Conservation (phyloP, 805 yeast genomes). For the Isabelozyma heimii region DNA sequence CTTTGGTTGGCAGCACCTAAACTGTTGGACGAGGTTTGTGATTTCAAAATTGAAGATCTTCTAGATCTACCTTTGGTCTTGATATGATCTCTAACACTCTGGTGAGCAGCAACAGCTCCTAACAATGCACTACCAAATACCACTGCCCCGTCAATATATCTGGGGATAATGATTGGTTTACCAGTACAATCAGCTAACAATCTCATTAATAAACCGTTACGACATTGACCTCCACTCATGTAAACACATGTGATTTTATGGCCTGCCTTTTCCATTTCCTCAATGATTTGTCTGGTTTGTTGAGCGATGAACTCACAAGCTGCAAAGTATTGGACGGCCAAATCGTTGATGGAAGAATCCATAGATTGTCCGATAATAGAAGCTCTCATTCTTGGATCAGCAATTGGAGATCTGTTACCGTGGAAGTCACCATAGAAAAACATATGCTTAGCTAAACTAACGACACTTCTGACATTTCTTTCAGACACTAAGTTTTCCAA, state of each 20-base stretch:
- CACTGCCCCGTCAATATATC: slow-evolving; percentile 95
- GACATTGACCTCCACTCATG: slow-evolving; percentile 96
- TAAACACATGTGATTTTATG: slow-evolving; percentile 73
- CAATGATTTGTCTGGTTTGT: slow-evolving; percentile 94
- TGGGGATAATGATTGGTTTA: slow-evolving; percentile 85
- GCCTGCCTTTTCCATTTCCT: slow-evolving; percentile 77
- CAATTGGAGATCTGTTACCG: slow-evolving; percentile 97
- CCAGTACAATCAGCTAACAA: slow-evolving; percentile 91
- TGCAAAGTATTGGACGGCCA: slow-evolving; percentile 83
- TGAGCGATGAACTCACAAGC: slow-evolving; percentile 98
- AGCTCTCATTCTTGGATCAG: slow-evolving; percentile 92
- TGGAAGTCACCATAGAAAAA: slow-evolving; percentile 96
- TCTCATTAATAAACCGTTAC: slow-evolving; percentile 86
- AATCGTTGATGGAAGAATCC: slow-evolving; percentile 81
- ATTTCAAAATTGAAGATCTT: slow-evolving; percentile 28
- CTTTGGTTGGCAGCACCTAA: slow-evolving; percentile 14
- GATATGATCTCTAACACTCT: slow-evolving; percentile 42
- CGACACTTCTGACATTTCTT: slow-evolving; percentile 65
- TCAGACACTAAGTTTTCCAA: slow-evolving; percentile 64
- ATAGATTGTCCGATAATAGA: slow-evolving; percentile 88
- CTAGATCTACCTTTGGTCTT: slow-evolving; percentile 31
- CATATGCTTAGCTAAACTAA: slow-evolving; percentile 75
- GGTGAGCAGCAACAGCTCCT: slow-evolving; percentile 91
- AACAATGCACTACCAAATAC: slow-evolving; percentile 93
- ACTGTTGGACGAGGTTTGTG: slow-evolving; percentile 17